A percentile compares a stretch with the other conserved stretches of the same genome.
phyloP scores from a whole-genome alignment of 495 filamentous ascomycete genomes.

The Penicillium steckii region DNA sequence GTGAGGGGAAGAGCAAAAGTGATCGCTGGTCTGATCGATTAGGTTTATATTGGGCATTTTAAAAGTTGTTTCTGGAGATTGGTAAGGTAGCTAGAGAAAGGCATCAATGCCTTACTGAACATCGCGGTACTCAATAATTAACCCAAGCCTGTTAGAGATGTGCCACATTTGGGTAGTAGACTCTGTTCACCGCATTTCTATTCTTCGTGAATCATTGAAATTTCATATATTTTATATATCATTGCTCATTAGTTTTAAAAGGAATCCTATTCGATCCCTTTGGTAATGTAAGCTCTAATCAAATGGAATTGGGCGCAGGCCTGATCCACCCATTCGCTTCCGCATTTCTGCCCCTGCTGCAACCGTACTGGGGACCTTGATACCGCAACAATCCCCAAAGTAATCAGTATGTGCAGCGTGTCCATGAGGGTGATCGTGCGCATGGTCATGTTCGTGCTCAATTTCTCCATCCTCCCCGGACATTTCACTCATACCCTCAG shows the following conservation, averaged over 20 bases:
- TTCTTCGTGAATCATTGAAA: background rate
- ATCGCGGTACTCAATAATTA: too few relatives aligned
- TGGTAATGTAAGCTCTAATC: conserved; percentile 53
- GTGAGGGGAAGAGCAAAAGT: too few relatives aligned
- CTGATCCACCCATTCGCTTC: conserved; percentile 64
- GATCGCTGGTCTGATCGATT: too few relatives aligned
- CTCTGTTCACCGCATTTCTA: background rate
- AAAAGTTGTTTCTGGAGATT: too few relatives aligned
- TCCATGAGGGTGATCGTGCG: conserved; percentile 59
- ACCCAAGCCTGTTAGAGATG: too few relatives aligned
- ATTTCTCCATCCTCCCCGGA: conserved; percentile 47
- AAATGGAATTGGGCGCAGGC: conserved; percentile 85
- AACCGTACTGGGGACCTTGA: conserved; percentile 92
- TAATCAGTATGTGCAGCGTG: conserved; percentile 43
- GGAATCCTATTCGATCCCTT: too few relatives aligned
- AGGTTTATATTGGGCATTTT: too few relatives aligned
- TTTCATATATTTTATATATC: conserved; percentile 1
- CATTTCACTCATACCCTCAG: conserved; percentile 69
- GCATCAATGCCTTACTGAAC: too few relatives aligned
- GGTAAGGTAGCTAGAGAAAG: too few relatives aligned
- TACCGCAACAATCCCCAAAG: conserved; percentile 98
- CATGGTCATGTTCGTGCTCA: conserved; percentile 58
- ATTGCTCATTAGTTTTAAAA: background rate
- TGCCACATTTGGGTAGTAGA: background rate
- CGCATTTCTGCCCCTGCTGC: conserved; percentile 83